Evolutionary conservation across 805 yeast genomes (phyloP).

Genomic region (Scheffersomyces spartinae): DNA sequence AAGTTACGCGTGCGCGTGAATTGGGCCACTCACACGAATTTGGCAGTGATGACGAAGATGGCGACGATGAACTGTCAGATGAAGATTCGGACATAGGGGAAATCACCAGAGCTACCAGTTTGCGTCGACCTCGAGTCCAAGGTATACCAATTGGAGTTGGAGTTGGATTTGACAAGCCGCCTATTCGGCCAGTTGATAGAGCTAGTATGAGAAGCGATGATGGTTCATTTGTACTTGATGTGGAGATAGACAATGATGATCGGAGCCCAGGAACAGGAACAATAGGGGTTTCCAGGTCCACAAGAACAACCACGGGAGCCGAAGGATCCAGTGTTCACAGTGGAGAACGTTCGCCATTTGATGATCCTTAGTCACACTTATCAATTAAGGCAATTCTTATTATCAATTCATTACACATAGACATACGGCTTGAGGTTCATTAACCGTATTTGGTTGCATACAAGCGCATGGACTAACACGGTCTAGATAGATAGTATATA

Average conservation of each 20-base stretch:
- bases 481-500: no score
- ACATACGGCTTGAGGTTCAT: background rate
- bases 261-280: slow-evolving; percentile 15
- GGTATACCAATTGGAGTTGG: slow-evolving; percentile 3
- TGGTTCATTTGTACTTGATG: slow-evolving; percentile 22
- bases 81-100: slow-evolving; percentile 37
- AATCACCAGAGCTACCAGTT: slow-evolving; percentile 29
- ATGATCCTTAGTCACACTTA: background rate
- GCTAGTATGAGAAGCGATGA: background rate
- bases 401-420: background rate
- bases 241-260: slow-evolving; percentile 14
- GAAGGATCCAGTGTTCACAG: background rate
- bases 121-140: slow-evolving; percentile 6
- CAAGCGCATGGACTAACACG: no score
- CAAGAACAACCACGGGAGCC: slow-evolving; percentile 1
- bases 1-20: no score
- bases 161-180: slow-evolving; percentile 2
- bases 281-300: slow-evolving; percentile 13
- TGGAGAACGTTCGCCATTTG: background rate
- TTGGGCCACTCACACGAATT: no score
- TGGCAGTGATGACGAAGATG: no score
- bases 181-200: slow-evolving; percentile 2
- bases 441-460: no score
- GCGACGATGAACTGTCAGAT: no score
- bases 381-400: background rate